These are phyloP conservation scores for Globisporangium nagaii DNA, from an alignment of 352 stramenopile species.

Conservation along the genomic window DNA sequence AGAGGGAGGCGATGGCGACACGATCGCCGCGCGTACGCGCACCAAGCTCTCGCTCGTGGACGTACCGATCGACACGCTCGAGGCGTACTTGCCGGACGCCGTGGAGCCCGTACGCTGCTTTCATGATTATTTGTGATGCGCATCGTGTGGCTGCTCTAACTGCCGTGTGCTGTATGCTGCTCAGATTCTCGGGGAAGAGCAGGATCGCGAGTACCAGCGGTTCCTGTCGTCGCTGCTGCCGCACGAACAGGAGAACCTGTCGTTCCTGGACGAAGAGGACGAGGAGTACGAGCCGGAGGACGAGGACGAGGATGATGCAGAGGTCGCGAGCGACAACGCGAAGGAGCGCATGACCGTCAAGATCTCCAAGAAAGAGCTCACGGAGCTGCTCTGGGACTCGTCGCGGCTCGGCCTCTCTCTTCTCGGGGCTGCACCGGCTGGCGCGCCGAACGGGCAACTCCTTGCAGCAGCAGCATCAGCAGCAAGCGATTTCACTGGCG, in stretches of 20 bases:
- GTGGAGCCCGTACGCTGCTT: constrained; percentile 17
- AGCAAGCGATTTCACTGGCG: background rate
- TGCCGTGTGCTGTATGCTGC: background rate
- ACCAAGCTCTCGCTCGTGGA: constrained; percentile 75
- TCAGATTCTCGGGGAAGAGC: constrained; percentile 18
- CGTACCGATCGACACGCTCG: constrained; percentile 65
- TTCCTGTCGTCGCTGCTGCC: constrained; percentile 77
- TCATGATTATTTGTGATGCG: too few relatives aligned
- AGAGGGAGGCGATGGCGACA: constrained; percentile 26
- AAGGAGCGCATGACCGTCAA: constrained; percentile 22
- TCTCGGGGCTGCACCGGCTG: too few relatives aligned
- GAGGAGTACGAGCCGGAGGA: constrained; percentile 79
- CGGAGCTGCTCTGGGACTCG: constrained; percentile 77
- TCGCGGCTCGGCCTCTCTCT: constrained; percentile 51
- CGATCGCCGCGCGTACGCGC: constrained; percentile 63
- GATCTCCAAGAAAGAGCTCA: constrained; percentile 82
- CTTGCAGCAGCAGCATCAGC: background rate
- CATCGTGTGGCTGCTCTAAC: constrained; percentile 9
- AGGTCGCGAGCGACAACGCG: constrained; percentile 22
- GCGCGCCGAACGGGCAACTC: background rate
- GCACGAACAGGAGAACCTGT: constrained; percentile 64
- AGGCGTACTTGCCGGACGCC: constrained; percentile 49
- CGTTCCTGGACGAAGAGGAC: constrained; percentile 83
- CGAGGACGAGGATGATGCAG: constrained; percentile 65
- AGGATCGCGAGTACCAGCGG: constrained; percentile 75